Conservation (phyloP, 2,329 filamentous ascomycete genomes). For the Metarhizium rileyi region DNA sequence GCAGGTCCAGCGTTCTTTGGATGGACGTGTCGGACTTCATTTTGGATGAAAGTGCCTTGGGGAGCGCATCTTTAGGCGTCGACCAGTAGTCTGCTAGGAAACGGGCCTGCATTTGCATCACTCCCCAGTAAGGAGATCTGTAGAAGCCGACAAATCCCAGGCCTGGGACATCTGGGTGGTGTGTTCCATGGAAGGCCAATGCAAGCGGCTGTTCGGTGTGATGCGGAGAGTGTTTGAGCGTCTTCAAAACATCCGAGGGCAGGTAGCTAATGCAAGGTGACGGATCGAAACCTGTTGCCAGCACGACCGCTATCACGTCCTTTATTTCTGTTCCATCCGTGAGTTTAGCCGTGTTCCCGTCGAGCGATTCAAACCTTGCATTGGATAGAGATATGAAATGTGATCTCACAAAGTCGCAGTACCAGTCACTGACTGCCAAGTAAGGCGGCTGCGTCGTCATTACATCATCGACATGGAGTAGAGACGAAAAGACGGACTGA, state of each 20-base stretch:
- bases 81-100: constrained; percentile 55
- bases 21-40: constrained; percentile 35
- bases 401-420: constrained; percentile 63
- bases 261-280: constrained; percentile 56
- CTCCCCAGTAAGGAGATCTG: constrained; percentile 74
- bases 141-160: constrained; percentile 80
- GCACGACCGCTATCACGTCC: constrained; percentile 56
- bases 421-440: constrained; percentile 61
- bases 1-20: constrained; percentile 37
- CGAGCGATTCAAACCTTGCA: constrained; percentile 33
- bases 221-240: constrained; percentile 45
- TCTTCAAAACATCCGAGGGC: constrained; percentile 41
- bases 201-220: constrained; percentile 52
- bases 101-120: constrained; percentile 79
- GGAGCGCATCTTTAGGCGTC: constrained; percentile 14
- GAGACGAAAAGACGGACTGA: constrained; percentile 40
- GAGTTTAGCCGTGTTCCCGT: constrained; percentile 25
- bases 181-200: constrained; percentile 57
- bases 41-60: constrained; percentile 25
- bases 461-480: constrained; percentile 27
- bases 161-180: constrained; percentile 49
- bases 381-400: constrained; percentile 43
- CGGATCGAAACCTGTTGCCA: constrained; percentile 68
- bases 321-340: constrained; percentile 28
- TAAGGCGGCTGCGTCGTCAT: constrained; percentile 47